Evolutionary conservation across 495 filamentous ascomycete genomes (phyloP).

Genomic region (Halenospora varia): DNA sequence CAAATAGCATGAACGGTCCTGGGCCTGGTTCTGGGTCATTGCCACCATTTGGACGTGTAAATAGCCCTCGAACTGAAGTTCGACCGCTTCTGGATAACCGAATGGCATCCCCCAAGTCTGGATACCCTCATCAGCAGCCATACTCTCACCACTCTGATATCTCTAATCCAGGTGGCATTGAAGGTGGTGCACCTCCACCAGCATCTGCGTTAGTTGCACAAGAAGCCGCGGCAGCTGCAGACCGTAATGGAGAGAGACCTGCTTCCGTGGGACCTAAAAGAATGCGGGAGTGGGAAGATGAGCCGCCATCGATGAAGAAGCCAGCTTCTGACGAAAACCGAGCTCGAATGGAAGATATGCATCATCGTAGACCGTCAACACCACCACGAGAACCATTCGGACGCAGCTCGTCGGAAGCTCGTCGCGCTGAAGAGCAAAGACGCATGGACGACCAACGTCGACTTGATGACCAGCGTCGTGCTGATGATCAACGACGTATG

Average conservation of each 20-base stretch:
- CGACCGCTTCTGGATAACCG: constrained; percentile 82
- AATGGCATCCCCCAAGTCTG: constrained; percentile 76
- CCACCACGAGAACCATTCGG: constrained; percentile 67
- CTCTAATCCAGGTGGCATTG: constrained; percentile 63
- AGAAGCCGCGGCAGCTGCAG: constrained; percentile 60
- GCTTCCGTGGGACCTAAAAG: constrained; percentile 79
- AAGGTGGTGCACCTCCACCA: constrained; percentile 70
- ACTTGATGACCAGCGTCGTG: constrained; percentile 39
- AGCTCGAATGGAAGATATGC: constrained; percentile 78
- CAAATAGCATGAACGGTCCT: constrained; percentile 44
- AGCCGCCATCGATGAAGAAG: constrained; percentile 66
- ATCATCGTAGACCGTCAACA: constrained; percentile 67
- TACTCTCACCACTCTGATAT: constrained; percentile 56
- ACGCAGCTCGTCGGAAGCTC: constrained; percentile 74
- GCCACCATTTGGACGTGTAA: constrained; percentile 52
- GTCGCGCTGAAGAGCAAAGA: constrained; percentile 48
- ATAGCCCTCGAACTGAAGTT: constrained; percentile 79
- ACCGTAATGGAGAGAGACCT: constrained; percentile 78
- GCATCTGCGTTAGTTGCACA: constrained; percentile 68
- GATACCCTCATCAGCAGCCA: constrained; percentile 75
- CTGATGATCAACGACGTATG: constrained; percentile 45
- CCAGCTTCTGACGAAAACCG: constrained; percentile 82
- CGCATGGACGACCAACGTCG: constrained; percentile 61
- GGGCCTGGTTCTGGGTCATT: constrained; percentile 30
- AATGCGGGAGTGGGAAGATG: constrained; percentile 86